A percentile compares a stretch with the other conserved stretches of the same genome.
These are phyloP conservation scores for Escovopsis sp. DNA, from an alignment of 2,329 filamentous ascomycete genomes.

Conservation along the genomic window DNA sequence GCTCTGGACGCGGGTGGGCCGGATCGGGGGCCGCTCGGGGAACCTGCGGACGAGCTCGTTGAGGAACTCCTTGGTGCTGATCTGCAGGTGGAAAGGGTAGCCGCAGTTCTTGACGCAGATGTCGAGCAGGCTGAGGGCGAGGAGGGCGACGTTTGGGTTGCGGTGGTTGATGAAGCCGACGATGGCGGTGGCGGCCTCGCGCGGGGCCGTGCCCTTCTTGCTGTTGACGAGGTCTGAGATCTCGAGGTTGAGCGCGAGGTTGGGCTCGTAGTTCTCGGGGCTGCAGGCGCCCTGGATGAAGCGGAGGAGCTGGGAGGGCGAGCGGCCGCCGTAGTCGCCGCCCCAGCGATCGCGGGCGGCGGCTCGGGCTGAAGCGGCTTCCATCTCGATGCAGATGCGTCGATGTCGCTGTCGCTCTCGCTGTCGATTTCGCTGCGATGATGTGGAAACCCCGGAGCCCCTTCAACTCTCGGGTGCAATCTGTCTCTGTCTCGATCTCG, in stretches of 20 bases:
- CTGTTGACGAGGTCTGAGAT: slow-evolving; percentile 92
- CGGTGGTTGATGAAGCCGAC: slow-evolving; percentile 93
- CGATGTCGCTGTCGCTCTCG: background rate
- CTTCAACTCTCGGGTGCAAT: too few species aligned
- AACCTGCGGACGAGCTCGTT: slow-evolving; percentile 96
- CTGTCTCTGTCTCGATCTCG: too few species aligned
- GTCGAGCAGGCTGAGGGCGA: slow-evolving; percentile 84
- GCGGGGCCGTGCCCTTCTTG: slow-evolving; percentile 90
- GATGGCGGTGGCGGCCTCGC: slow-evolving; percentile 86
- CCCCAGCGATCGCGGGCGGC: slow-evolving; percentile 89
- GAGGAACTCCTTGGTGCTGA: slow-evolving; percentile 96
- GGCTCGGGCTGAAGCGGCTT: slow-evolving; percentile 90
- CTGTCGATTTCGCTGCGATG: background rate
- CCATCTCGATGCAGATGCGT: slow-evolving; percentile 40
- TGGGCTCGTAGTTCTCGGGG: slow-evolving; percentile 94
- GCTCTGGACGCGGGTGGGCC: slow-evolving; percentile 73
- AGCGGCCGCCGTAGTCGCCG: slow-evolving; percentile 60
- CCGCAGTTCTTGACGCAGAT: slow-evolving; percentile 99
- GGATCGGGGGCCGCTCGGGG: slow-evolving; percentile 79
- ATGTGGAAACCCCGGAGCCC: too few species aligned
- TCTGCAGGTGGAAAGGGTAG: slow-evolving; percentile 96
- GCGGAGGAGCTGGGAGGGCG: slow-evolving; percentile 77
- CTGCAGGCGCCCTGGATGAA: slow-evolving; percentile 95
- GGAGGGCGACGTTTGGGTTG: slow-evolving; percentile 84
- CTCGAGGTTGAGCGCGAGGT: slow-evolving; percentile 90